Percentiles rank a stretch among this genome's conserved stretches.
These are phyloP conservation scores for Rhizopogon roseolus DNA, from an alignment of 768 basidiomycete species.

Conservation along the genomic window DNA sequence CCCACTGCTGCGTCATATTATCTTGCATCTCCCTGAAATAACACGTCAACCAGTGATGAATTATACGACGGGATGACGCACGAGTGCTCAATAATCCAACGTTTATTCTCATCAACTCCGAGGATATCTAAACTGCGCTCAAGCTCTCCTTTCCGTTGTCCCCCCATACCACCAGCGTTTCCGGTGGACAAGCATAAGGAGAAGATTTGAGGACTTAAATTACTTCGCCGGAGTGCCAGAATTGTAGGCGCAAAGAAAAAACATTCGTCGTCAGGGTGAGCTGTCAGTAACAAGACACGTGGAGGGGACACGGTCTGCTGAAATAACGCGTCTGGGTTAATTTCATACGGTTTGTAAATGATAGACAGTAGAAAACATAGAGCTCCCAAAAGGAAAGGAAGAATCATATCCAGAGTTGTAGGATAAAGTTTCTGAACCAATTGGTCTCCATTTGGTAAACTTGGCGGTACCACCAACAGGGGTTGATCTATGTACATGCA, in stretches of 20 bases:
- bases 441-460: neutral
- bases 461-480: too few species aligned
- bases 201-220: slow-evolving; percentile 33
- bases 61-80: slow-evolving; percentile 33
- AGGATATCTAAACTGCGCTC: slow-evolving; percentile 59
- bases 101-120: slow-evolving; percentile 49
- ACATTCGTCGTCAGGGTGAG: slow-evolving; percentile 93
- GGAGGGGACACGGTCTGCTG: slow-evolving; percentile 3
- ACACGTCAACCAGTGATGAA: slow-evolving; percentile 7
- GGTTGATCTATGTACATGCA: too few species aligned
- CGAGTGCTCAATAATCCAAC: slow-evolving; percentile 69
- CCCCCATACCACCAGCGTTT: slow-evolving; percentile 74
- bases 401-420: slow-evolving; percentile 4
- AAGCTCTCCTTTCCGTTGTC: slow-evolving; percentile 54
- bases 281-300: slow-evolving; percentile 68
- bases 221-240: slow-evolving; percentile 38
- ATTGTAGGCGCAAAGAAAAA: slow-evolving; percentile 92
- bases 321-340: slow-evolving; percentile 17
- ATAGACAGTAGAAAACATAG: slow-evolving; percentile 15
- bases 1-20: slow-evolving; percentile 66
- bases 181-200: slow-evolving; percentile 77
- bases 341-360: slow-evolving; percentile 21
- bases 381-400: slow-evolving; percentile 12
- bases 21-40: slow-evolving; percentile 60
- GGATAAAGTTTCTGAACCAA: neutral